These are phyloP conservation scores for Emergomyces pasteurianus DNA, from an alignment of 2,329 filamentous ascomycete species.

Conservation along the genomic window DNA sequence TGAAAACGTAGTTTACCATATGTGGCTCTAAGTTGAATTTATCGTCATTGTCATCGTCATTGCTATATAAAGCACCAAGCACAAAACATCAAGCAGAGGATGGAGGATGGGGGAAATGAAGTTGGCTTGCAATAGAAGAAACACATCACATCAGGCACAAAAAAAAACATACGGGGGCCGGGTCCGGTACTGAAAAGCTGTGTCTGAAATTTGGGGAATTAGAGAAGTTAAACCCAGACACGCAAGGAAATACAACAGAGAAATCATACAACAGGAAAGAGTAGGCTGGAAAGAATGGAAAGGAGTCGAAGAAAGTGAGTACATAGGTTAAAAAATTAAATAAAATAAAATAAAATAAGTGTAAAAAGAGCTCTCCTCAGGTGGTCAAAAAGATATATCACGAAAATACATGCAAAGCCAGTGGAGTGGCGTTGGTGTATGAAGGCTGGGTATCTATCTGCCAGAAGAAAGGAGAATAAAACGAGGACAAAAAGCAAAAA, in stretches of 20 bases:
- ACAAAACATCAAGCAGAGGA: not conserved
- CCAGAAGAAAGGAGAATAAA: not conserved
- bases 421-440: not conserved
- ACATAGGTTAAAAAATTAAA: not conserved
- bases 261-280: not conserved
- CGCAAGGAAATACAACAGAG: not conserved
- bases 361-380: not conserved
- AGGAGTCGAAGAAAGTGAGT: not conserved
- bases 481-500: too few species aligned
- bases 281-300: not conserved
- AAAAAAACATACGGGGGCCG: not conserved
- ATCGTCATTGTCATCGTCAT: not conserved
- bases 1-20: not conserved
- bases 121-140: not conserved
- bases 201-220: not conserved
- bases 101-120: not conserved
- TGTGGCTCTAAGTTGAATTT: not conserved
- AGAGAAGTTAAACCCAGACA: not conserved
- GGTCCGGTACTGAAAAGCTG: not conserved
- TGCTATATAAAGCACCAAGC: not conserved
- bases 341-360: not conserved
- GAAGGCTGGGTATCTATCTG: not conserved
- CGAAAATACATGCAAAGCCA: not conserved
- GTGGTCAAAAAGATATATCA: not conserved
- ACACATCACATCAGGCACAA: not conserved